phyloP scores from a whole-genome alignment of 1,284 basidiomycete genomes.

The Ustilago curta region DNA sequence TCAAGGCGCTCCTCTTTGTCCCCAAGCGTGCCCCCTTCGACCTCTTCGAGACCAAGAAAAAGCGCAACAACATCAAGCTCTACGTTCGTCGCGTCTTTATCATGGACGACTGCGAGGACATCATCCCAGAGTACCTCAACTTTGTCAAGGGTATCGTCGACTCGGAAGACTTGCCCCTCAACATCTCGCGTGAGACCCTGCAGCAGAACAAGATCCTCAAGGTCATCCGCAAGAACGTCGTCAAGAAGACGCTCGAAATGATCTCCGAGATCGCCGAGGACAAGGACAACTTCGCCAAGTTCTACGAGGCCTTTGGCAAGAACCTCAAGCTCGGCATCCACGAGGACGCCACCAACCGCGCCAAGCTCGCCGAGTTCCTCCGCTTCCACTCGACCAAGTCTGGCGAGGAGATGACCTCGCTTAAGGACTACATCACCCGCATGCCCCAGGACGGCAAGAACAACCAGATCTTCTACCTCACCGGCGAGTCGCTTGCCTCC shows the following conservation, averaged over 20 bases:
- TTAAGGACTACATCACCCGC: constrained; percentile 99
- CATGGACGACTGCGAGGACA: constrained; percentile 99
- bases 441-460: constrained; percentile 99
- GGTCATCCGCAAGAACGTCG: constrained; percentile 87
- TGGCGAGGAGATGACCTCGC: constrained; percentile 88
- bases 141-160: constrained; percentile 96
- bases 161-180: constrained; percentile 98
- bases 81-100: constrained; percentile 99
- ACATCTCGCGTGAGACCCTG: constrained; percentile 99
- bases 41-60: constrained; percentile 99
- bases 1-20: constrained; percentile 93
- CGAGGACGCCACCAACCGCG: constrained; percentile 98
- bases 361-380: constrained; percentile 99
- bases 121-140: constrained; percentile 99
- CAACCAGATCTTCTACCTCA: constrained; percentile 90
- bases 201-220: constrained; percentile 99
- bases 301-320: constrained; percentile 83
- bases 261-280: constrained; percentile 97
- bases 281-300: constrained; percentile 99
- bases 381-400: constrained; percentile 99
- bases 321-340: constrained; percentile 87
- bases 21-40: constrained; percentile 93
- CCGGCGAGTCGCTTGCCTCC: constrained; percentile 93
- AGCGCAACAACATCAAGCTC: constrained; percentile 99
- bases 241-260: constrained; percentile 97